These are phyloP conservation scores for Stagonosporopsis cucurbitacearum DNA, from an alignment of 2,329 filamentous ascomycete genomes.

Conservation along the genomic window DNA sequence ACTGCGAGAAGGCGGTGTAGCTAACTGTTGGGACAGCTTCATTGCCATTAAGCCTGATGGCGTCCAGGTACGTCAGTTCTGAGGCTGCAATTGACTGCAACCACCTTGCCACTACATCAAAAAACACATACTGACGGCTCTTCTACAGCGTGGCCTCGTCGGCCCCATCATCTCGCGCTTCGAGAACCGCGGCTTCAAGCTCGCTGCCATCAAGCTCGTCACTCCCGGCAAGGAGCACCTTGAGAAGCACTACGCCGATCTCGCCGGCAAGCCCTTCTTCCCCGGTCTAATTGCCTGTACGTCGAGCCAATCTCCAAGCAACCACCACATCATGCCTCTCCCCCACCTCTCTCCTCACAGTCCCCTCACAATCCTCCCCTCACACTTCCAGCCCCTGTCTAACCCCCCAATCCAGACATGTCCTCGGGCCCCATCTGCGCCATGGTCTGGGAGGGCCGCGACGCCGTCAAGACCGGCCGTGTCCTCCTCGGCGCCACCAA, in stretches of 20 bases:
- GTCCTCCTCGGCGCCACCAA: conserved; percentile 98
- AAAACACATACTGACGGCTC: background rate
- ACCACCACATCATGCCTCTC: too few species aligned
- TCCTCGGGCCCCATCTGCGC: conserved; percentile 93
- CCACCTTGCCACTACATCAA: too few species aligned
- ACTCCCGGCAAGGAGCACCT: conserved; percentile 92
- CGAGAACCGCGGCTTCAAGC: conserved; percentile 98
- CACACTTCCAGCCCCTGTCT: background rate
- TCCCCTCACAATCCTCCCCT: background rate
- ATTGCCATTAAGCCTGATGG: conserved; percentile 99
- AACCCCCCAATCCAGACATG: conserved; percentile 74
- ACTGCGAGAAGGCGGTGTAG: conserved; percentile 24
- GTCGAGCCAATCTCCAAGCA: too few species aligned
- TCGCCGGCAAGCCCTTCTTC: conserved; percentile 97
- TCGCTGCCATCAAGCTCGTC: conserved; percentile 95
- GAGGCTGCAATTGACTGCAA: too few species aligned
- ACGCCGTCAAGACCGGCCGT: conserved; percentile 98
- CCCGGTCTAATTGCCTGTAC: conserved; percentile 87
- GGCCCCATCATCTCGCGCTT: conserved; percentile 98
- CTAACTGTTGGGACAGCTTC: conserved; percentile 70
- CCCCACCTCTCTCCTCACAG: background rate
- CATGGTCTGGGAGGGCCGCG: conserved; percentile 99
- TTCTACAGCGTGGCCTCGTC: conserved; percentile 86
- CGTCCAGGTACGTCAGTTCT: conserved; percentile 81
- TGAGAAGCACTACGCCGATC: conserved; percentile 96